Evolutionary conservation across 345 rosid genomes (phyloP), one percentile per base, ranked within the genome.

Genomic region (Eucalyptus tenuipes): DNA sequence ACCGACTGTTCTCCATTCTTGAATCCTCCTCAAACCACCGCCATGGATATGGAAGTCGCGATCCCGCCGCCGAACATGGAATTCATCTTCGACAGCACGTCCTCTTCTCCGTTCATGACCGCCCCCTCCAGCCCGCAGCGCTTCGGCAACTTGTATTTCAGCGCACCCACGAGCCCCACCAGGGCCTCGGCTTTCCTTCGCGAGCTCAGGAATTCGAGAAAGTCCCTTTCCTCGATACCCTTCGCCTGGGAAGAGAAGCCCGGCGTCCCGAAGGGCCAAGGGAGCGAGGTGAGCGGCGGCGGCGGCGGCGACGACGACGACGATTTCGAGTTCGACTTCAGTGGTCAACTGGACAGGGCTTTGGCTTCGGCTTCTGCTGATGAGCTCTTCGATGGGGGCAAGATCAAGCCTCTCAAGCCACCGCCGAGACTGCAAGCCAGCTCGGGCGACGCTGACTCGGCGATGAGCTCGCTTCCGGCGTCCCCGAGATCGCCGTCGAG

Each of bases 111-210:
- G 1, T 97, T 93, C 95, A 94, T 96, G 87, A 96, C 99, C n/a
- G 99, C 99, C 90, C 99, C 99, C 86, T 95, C 98, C n/a, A 96
- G 97, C 48, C 99, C 99, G 31, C 97, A 95, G 29, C 90, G 93
- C 59, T 95, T 97, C 50, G 97, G 95, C 66, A 93, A 90, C 91
- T 91, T 93, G 90, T 89, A 89, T 90, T 92, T 92, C 48, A 95
- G 96, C 59, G 96, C 97, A 29, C 98, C 98, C 7, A 52, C 98
- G 14, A 96, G 96, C 87, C 99, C 98, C 66, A 86, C 95, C 61
- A 93, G 94, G 18, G 42, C 90, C 12, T 87, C 93, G 27, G 20
- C 89, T 16, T 91, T 88, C 45, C 59, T 55, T 79, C 87, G 82
- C 16, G 91, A 86, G 37, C 57, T 88, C 53, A 82, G 86, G 85